These are phyloP conservation scores for Globisporangium radiosum DNA, from an alignment of 352 stramenopile species.

Conservation along the genomic window DNA sequence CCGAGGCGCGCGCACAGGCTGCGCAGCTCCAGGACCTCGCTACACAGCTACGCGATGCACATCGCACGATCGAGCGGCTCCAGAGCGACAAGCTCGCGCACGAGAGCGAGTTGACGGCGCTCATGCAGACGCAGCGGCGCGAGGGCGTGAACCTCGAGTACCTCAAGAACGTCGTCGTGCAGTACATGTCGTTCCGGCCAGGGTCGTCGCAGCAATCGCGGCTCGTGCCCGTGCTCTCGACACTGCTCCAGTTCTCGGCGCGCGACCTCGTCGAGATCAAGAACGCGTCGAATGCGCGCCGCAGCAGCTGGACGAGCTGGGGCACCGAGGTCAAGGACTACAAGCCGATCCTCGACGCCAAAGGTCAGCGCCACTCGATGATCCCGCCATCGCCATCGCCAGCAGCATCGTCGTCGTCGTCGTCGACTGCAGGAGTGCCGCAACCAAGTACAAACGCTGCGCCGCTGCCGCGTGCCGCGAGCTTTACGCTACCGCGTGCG, in stretches of 20 bases:
- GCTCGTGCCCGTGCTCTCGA: slow-evolving; percentile 79
- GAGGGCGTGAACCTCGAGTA: slow-evolving; percentile 89
- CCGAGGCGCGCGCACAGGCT: slow-evolving; percentile 48
- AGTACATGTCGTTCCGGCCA: slow-evolving; percentile 86
- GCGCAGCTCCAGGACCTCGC: slow-evolving; percentile 47
- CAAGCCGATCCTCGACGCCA: slow-evolving; percentile 49
- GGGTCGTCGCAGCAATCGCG: slow-evolving; percentile 74
- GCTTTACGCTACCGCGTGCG: slow-evolving; percentile 46
- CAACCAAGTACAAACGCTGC: slow-evolving; percentile 19
- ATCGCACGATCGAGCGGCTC: slow-evolving; percentile 47
- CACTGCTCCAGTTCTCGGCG: slow-evolving; percentile 74
- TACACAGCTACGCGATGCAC: slow-evolving; percentile 31
- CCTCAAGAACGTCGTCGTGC: slow-evolving; percentile 87
- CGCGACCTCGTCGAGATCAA: slow-evolving; percentile 77
- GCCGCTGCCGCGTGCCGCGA: slow-evolving; percentile 12
- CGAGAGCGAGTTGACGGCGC: slow-evolving; percentile 58
- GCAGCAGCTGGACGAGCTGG: slow-evolving; percentile 75
- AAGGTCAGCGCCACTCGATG: slow-evolving; percentile 24
- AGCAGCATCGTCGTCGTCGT: slow-evolving; percentile 1
- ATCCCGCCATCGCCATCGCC: slow-evolving; percentile 11
- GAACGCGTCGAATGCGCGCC: slow-evolving; percentile 32
- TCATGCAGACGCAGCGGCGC: slow-evolving; percentile 77
- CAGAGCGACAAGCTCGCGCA: slow-evolving; percentile 50
- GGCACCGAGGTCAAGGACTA: slow-evolving; percentile 46
- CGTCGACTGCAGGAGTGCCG: slow-evolving; percentile 4